phyloP scores from a whole-genome alignment of 1,139 yeast species.

The Geotrichum candidum region DNA sequence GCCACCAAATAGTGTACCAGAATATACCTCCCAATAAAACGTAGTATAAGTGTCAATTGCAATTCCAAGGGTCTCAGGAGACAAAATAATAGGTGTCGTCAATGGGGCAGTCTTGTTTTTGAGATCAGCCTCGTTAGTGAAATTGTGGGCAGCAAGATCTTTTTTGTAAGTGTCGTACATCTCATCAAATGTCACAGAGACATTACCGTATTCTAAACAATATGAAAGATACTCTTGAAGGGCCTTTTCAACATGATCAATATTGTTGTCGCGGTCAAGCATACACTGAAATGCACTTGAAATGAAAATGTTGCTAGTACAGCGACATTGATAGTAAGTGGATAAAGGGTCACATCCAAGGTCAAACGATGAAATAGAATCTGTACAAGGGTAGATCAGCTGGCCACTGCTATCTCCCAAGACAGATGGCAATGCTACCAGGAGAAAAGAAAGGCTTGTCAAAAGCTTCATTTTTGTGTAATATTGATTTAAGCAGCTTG shows the following conservation, averaged over 20 bases:
- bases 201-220: neutral
- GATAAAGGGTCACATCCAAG: neutral
- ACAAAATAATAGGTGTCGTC: slow-evolving; percentile 1
- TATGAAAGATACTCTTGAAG: neutral
- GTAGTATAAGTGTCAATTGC: slow-evolving; percentile 3
- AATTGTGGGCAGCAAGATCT: neutral
- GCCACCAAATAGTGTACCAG: slow-evolving; percentile 13
- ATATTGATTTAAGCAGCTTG: too few species aligned
- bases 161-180: neutral
- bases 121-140: neutral
- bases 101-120: neutral
- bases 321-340: neutral
- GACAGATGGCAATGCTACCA: neutral
- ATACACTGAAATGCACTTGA: neutral
- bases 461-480: neutral
- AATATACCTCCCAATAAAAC: slow-evolving; percentile 3
- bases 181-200: neutral
- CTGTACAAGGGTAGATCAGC: neutral
- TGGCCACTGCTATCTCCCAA: neutral
- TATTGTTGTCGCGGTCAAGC: neutral
- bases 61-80: neutral
- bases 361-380: neutral
- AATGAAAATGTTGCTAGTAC: neutral
- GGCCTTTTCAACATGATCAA: neutral
- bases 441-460: neutral